Base-by-base conservation (phyloP, 1,284 basidiomycete genomes). In the Lignosus rhinocerotis region DNA sequence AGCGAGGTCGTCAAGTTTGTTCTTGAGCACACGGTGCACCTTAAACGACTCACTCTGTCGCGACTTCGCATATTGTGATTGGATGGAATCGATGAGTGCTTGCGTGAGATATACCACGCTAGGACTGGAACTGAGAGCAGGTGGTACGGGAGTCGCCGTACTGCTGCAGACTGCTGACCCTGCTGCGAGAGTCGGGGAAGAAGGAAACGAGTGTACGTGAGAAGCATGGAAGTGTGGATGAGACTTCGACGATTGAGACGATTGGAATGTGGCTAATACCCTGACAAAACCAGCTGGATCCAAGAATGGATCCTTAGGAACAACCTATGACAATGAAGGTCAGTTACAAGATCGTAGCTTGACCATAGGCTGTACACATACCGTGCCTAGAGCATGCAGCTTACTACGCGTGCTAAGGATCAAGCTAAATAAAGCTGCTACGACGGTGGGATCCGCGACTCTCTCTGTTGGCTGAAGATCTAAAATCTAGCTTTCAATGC, bases 261-360 rank as follows among this genome's bases (percentile, higher is more conserved):
- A 45, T 8, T 68, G 64, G 55, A 71, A 73, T 16, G 66, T 60
- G 11, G 64, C 59, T 38, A 75, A 56, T 7, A 67, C 66, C 25
- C 61, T 60, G 36, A 69, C 60, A 61, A 91, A 88, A 8, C 75
- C 74, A 44, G 79, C 70, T 2, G 88, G 86, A 56, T 90, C 80
- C 39, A 89, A 71, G 68, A 93, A 92, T 0, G 91, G 90, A 67
- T 93, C 90, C 69, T 86, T 87, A 3, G 90, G 86, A 30, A 87
- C 74, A 48, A 78, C 65, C 73, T 85, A 34, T 45, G 45, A 34
- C 63, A 5, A 31, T 14, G 14, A 3, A 12, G 44, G 7, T 43
- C 30, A 50, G 58, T 34, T 51, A 48, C 9, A 56, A 16, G 36
- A 60, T 11, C 47, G 48, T 33, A 52, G 51, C 10, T 8, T 11